Evolutionary conservation across 1,284 basidiomycete species (phyloP), one percentile per base, ranked within the genome.

Genomic region (Agaricales sp.): DNA sequence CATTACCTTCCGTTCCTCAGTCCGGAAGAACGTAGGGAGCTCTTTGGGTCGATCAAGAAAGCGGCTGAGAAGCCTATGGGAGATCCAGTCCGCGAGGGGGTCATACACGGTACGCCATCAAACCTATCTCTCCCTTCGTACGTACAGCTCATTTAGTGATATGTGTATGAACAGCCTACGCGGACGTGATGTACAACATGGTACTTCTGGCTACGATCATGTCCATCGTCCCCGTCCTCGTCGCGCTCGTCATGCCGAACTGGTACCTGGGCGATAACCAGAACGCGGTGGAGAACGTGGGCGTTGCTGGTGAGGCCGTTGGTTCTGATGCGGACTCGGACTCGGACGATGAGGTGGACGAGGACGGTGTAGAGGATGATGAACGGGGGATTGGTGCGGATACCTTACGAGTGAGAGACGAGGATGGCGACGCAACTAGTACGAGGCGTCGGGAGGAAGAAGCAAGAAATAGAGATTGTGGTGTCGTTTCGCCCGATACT

Each of bases 11-110:
- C 80, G 1, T 62, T 64, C 53, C 58, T 72, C 26, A 56, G 62
- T 3, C 60, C 63, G 24, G 63, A 58, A 0, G 64, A 70, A 11
- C 64, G 67, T 3, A 61, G 58, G 1, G 51, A 53, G 39, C 63
- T 79, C 1, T 82, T 72, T 55, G 74, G 76, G 2, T 73, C 70
- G 14, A 75, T 82, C 57, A 68, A 64, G 13, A 58, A 61, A 45
- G 76, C 74, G 24, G 65, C 68, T 14, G 51, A 61, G 23, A 71
- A 71, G 52, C 70, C 74, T 1, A 65, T 69, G 13, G 73, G 73
- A 23, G 67, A 76, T 53, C 76, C 78, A 3, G 67, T 78, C 38
- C 70, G 80, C 20, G 66, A 75, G 50, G 81, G 80, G 49, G 78
- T 77, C 23, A 80, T 81, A 50, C 54, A 54, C 47, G 74, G 73